Percentiles rank a stretch among this genome's conserved stretches.
Evolutionary conservation across 768 basidiomycete species (phyloP).

Genomic region (Psilocybe cubensis): DNA sequence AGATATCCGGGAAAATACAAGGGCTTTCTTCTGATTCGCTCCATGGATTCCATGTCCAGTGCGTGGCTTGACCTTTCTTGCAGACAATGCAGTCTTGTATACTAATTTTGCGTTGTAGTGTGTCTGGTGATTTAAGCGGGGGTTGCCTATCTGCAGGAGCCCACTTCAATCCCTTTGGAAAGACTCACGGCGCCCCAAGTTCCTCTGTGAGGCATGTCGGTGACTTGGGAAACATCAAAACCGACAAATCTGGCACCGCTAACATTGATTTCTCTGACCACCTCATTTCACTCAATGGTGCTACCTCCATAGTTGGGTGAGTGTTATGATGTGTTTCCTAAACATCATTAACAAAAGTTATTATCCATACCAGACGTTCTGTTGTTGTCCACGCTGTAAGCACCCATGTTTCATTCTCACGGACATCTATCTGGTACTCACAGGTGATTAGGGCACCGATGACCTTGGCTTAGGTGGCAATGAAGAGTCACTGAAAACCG

Average conservation of each 20-base stretch:
- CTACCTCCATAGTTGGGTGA: constrained; percentile 71
- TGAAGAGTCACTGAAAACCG: constrained; percentile 74
- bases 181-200: constrained; percentile 66
- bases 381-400: constrained; percentile 68
- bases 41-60: constrained; percentile 87
- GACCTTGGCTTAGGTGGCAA: constrained; percentile 76
- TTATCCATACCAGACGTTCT: constrained; percentile 49
- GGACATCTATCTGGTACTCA: background rate
- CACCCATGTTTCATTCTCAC: background rate
- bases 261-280: constrained; percentile 59
- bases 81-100: background rate
- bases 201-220: constrained; percentile 69
- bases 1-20: constrained; percentile 62
- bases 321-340: background rate
- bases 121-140: constrained; percentile 64
- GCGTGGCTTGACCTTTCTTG: constrained; percentile 27
- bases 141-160: constrained; percentile 72
- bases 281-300: constrained; percentile 69
- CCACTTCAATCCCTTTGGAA: constrained; percentile 77
- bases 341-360: background rate
- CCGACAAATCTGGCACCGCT: constrained; percentile 61
- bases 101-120: constrained; percentile 18
- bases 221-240: constrained; percentile 74
- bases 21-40: constrained; percentile 59
- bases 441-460: constrained; percentile 42